These are phyloP conservation scores for Rauvolfia tetraphylla DNA, from an alignment of 257 asterid genomes.

Conservation along the genomic window DNA sequence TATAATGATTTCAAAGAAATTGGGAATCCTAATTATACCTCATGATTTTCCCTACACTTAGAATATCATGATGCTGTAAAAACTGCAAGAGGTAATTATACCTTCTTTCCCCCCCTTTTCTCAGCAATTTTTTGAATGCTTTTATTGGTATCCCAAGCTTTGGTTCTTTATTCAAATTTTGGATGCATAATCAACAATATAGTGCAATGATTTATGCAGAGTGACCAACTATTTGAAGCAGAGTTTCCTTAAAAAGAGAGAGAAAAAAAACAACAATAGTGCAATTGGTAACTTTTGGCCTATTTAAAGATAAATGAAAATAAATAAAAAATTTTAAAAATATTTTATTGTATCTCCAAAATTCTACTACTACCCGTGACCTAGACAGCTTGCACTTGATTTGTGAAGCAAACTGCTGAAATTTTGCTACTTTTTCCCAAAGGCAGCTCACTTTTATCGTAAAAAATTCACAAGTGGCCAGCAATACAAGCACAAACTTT, in stretches of 20 bases:
- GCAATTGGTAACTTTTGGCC: no score
- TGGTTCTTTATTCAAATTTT: neutral
- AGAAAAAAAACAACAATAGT: no score
- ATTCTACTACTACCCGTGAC: neutral
- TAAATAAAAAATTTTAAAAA: neutral
- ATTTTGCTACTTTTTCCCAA: neutral
- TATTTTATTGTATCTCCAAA: neutral
- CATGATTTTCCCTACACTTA: conserved; percentile 37
- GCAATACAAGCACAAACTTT: neutral
- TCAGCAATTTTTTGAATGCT: neutral
- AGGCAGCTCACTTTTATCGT: neutral
- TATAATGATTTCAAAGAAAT: conserved; percentile 35
- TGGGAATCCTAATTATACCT: conserved; percentile 38
- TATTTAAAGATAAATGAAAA: no score
- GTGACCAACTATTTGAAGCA: no score
- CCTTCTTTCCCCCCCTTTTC: conserved; percentile 21
- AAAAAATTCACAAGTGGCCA: conserved; percentile 1
- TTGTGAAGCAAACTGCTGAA: neutral
- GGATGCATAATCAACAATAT: no score
- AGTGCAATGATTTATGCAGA: no score
- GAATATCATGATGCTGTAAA: conserved; percentile 25
- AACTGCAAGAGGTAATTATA: conserved; percentile 10
- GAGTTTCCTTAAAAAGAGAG: no score
- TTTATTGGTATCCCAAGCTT: conserved; percentile 3
- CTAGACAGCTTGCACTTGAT: conserved; percentile 1